Conservation (phyloP, 176 grass and related monocot species). For the Aechmea fasciata region DNA sequence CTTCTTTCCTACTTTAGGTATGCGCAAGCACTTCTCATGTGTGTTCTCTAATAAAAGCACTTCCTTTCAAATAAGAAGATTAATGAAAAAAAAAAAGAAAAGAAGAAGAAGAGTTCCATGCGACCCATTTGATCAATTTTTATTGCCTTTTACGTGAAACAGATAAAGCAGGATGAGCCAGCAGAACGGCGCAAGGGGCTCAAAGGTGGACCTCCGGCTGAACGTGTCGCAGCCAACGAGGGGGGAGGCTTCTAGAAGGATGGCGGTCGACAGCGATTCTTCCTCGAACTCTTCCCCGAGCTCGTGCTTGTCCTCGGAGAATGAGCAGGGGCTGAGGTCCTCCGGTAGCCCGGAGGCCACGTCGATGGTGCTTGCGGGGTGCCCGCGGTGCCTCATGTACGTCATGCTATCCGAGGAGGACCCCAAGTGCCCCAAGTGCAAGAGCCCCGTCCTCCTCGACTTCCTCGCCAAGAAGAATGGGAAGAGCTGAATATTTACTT, state of each 20-base stretch:
- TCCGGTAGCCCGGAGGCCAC: conserved; percentile 27
- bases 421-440: conserved; percentile 64
- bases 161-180: conserved; percentile 27
- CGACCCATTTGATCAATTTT: neutral
- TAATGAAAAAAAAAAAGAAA: neutral
- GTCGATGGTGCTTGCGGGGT: conserved; percentile 54
- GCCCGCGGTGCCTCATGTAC: conserved; percentile 66
- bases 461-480: conserved; percentile 40
- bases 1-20: too few relatives aligned
- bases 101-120: neutral
- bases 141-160: conserved; percentile 11
- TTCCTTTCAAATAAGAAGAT: too few relatives aligned
- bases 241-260: conserved; percentile 10
- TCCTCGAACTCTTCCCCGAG: conserved; percentile 32
- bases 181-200: conserved; percentile 16
- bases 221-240: conserved; percentile 33
- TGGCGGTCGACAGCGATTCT: neutral
- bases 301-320: conserved; percentile 50
- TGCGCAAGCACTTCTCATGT: too few relatives aligned
- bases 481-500: conserved; percentile 8
- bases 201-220: conserved; percentile 41
- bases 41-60: too few relatives aligned
- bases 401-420: conserved; percentile 59
- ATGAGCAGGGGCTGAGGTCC: conserved; percentile 23
- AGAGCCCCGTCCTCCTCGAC: conserved; percentile 43